Conservation (phyloP, 2,329 filamentous ascomycete species). For the Trichoderma sp. region DNA sequence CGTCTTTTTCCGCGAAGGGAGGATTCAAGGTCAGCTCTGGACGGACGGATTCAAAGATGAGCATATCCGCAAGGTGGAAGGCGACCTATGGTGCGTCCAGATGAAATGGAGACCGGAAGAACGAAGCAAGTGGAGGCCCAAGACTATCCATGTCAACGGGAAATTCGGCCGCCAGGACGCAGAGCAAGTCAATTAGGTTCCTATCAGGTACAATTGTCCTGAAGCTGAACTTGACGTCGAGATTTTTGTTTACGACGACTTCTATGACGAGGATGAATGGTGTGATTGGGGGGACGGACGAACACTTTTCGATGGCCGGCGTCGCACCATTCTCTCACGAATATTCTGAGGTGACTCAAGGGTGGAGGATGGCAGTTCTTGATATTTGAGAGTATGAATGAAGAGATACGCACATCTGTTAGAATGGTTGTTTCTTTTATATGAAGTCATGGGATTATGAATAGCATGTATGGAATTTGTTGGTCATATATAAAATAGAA, state of each 20-base stretch:
- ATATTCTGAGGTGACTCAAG: background rate
- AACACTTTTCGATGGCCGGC: no score
- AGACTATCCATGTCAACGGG: background rate
- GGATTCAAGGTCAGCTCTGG: background rate
- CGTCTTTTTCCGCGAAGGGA: background rate
- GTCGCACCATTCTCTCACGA: no score
- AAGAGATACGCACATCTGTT: no score
- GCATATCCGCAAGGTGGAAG: background rate
- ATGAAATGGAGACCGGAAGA: background rate
- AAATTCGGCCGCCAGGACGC: background rate
- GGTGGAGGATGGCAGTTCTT: no score
- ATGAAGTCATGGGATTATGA: no score
- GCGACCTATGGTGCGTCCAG: background rate
- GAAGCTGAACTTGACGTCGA: background rate
- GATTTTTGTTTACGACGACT: background rate
- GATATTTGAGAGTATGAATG: no score
- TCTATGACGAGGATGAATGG: background rate
- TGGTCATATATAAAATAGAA: background rate
- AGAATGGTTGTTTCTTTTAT: no score
- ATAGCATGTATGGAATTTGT: background rate
- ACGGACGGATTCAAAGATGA: background rate
- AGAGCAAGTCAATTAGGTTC: background rate
- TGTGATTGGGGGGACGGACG: background rate
- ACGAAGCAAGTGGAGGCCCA: background rate
- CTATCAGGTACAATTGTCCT: background rate